phyloP scores from a whole-genome alignment of 2,329 filamentous ascomycete species.

The Aspergillus ruber region DNA sequence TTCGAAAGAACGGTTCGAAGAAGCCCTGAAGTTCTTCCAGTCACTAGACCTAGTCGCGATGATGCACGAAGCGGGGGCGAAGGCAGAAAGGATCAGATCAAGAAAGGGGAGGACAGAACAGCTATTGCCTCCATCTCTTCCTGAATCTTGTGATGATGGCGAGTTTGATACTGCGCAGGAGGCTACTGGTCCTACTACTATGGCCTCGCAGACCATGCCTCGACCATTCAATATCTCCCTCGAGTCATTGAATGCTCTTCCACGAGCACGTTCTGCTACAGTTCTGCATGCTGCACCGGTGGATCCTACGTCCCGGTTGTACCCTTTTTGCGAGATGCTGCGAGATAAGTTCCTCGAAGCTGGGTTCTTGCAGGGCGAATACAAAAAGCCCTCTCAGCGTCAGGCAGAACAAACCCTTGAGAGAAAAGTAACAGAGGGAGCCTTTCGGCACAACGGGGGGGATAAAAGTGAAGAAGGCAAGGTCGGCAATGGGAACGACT shows the following conservation, averaged over 20 bases:
- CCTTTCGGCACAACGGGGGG: neutral
- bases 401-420: neutral
- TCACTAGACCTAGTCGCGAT: slow-evolving; percentile 40
- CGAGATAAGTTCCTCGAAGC: slow-evolving; percentile 39
- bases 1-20: slow-evolving; percentile 42
- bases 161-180: no score
- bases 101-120: neutral
- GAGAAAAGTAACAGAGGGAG: neutral
- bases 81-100: slow-evolving; percentile 1
- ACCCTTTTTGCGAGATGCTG: slow-evolving; percentile 36
- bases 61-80: slow-evolving; percentile 29
- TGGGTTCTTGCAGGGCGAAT: slow-evolving; percentile 33
- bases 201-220: neutral
- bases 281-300: slow-evolving; percentile 35
- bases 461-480: neutral
- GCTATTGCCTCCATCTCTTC: no score
- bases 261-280: slow-evolving; percentile 28
- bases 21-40: slow-evolving; percentile 41
- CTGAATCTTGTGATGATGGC: no score
- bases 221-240: slow-evolving; percentile 40
- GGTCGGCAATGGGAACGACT: neutral
- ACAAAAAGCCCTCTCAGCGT: slow-evolving; percentile 6
- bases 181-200: neutral
- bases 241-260: slow-evolving; percentile 34
- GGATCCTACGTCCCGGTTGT: slow-evolving; percentile 34